Evolutionary conservation across 2,329 filamentous ascomycete species (phyloP), one percentile per base, ranked within the genome.

Genomic region (Claviceps africana): DNA sequence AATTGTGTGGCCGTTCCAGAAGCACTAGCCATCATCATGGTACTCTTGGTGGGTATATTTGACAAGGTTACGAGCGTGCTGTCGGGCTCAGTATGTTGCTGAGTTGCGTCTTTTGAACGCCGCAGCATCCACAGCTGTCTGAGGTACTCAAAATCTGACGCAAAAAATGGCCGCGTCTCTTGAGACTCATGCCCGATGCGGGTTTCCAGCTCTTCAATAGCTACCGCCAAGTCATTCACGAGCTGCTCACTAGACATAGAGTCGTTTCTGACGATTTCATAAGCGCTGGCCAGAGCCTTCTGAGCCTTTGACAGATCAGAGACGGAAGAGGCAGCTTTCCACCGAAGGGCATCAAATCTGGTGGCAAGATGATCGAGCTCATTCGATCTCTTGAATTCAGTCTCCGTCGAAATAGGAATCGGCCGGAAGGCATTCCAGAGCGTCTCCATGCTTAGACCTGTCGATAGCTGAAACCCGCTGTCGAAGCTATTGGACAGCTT

Each of bases 381-480:
- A 13, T 70, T 55, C 7, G 76, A 68, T 37, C 71, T 72, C 30
- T 71, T 64, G 43, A 82, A 65, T 0, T 72, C 68, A 4, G 62
- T 59, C 25, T 68, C 64, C 19, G 73, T 72, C 1, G 72, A 66
- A 22, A 82, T 71, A 4, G 80, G 74, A 11, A 70, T 65, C 0
- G 89, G 87, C 51, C 85, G 79, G 61, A 94, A 78, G 1, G 72
- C 61, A 43, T 79, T 77, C 91, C 90, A 95, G 5, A 95, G 73
- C 9, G 71, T 65, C 62, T 93, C 86, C 86, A 94, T 93, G 57
- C 81, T 83, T 13, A 89, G 70, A 0, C 88, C 89, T 2, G 85
- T 89, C 0, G 74, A 81, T 15, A 94, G 70, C 52, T 81, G 81
- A 69, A 89, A 90, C 2, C 80, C 82, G 17, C 79, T 75, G 25